phyloP scores from a whole-genome alignment of 805 yeast species.

The Yarrowia sp. region DNA sequence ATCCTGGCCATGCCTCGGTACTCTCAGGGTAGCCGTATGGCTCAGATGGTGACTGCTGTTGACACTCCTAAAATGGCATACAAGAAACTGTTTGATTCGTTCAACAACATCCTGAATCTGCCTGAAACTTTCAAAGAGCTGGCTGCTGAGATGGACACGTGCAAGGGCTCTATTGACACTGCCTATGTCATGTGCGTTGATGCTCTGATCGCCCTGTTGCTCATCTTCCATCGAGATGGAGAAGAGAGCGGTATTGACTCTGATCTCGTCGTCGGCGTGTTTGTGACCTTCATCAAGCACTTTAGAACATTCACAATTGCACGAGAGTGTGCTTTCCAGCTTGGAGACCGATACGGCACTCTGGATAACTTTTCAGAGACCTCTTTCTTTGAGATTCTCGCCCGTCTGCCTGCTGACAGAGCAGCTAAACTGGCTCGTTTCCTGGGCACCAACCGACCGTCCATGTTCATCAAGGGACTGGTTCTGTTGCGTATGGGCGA shows the following conservation, averaged over 20 bases:
- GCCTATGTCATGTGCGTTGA: conserved; percentile 10
- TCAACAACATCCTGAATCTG: neutral
- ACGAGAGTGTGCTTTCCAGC: conserved; percentile 23
- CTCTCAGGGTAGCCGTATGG: conserved; percentile 16
- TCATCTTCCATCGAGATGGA: conserved; percentile 13
- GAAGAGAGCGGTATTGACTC: neutral
- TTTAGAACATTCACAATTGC: conserved; percentile 12
- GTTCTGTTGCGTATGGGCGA: conserved; percentile 12
- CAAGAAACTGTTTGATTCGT: neutral
- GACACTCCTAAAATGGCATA: conserved; percentile 9
- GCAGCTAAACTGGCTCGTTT: conserved; percentile 16
- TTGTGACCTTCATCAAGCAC: neutral
- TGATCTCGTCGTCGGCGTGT: neutral
- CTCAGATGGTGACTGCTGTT: neutral
- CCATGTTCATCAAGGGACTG: conserved; percentile 12
- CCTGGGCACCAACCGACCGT: neutral
- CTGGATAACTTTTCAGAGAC: neutral
- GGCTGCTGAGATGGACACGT: neutral
- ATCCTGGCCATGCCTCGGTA: conserved; percentile 1
- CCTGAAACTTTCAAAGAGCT: neutral
- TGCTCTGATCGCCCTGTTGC: neutral
- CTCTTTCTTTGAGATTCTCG: neutral
- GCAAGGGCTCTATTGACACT: conserved; percentile 1
- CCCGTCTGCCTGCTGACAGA: neutral
- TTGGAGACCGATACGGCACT: conserved; percentile 19